Base-by-base conservation (phyloP, 2,329 filamentous ascomycete genomes). In the Curvularia spicifera region DNA sequence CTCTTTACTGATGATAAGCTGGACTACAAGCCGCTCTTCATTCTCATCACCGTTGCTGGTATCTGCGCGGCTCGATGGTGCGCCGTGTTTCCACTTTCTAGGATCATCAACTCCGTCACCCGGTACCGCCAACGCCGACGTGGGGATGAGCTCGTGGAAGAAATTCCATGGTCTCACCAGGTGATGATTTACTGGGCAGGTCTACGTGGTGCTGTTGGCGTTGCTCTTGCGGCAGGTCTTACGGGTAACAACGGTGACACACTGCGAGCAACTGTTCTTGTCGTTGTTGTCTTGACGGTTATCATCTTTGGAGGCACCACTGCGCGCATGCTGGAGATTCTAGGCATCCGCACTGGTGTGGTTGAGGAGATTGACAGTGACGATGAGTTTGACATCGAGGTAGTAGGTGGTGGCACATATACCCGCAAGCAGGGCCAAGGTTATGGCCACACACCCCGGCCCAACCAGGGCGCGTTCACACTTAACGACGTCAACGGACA, bases 111-210 rank as follows among this genome's bases (percentile, higher is more conserved):
- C 77, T 93, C 90, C 84, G 90, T 97, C 71, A 92, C 96, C 67
- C 87, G 91, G 57, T 97, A 97, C 74, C 87, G 93, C 46, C 91
- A 93, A 15, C 85, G 87, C 49, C 87, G 91, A 48, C 85, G 89
- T 53, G 93, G 93, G 24, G 59, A 64, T 4, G 84, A 83, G 56
- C 90, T 96, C 56, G 86, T 89, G 5, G 86, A 87, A 15, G 95
- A 98, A 76, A 81, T 99, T 35, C 95, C 95, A 0, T 96, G 93
- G 73, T 92, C 91, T 68, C 97, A 98, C 78, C 95, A 98, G 78
- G 93, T 91, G n/a, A 98, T 99, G 95, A 86, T 99, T n/a, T 99
- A 96, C 80, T 99, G 95, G 95, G 95, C 95, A 15, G 95, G 95
- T 26, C 84, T 99, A 29, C 91, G 95, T 62, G 95, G 95, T 69